A percentile compares a stretch with the other conserved stretches of the same genome.
phyloP scores from a whole-genome alignment of 2,329 filamentous ascomycete species.

The Didymella arachidicola region DNA sequence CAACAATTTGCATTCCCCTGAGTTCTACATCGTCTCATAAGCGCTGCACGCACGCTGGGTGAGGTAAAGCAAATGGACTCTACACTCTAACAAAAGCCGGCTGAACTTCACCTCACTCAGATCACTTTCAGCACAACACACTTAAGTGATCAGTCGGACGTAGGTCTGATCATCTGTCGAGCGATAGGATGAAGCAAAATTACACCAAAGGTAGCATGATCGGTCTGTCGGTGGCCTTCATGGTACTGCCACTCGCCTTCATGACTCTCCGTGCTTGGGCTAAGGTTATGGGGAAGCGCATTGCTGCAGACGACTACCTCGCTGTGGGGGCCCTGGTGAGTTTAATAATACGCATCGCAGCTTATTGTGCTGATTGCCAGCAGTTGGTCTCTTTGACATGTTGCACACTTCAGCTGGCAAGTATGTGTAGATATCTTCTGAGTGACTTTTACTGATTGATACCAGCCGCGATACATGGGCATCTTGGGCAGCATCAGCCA shows the following conservation, averaged over 20 bases:
- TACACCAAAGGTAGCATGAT: conserved; percentile 36
- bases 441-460: not conserved
- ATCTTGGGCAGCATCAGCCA: conserved; percentile 34
- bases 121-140: not conserved
- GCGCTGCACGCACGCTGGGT: not conserved
- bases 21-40: not conserved
- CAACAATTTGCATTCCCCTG: not conserved
- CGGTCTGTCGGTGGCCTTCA: conserved; percentile 27
- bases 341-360: not conserved
- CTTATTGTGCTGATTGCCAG: conserved; percentile 4
- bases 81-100: not conserved
- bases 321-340: conserved; percentile 33
- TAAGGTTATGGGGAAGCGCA: conserved; percentile 28
- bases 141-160: not conserved
- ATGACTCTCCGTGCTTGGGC: conserved; percentile 35
- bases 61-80: not conserved
- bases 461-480: conserved; percentile 31
- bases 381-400: conserved; percentile 33
- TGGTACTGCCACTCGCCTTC: conserved; percentile 27
- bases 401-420: conserved; percentile 30
- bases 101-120: too few species aligned
- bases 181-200: conserved; percentile 32
- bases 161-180: not conserved
- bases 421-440: conserved; percentile 17
- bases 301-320: conserved; percentile 36